A percentile compares a stretch with the other conserved stretches of the same genome.
Evolutionary conservation across 306 rosid genomes (phyloP).

Genomic region (Quercus parvula): DNA sequence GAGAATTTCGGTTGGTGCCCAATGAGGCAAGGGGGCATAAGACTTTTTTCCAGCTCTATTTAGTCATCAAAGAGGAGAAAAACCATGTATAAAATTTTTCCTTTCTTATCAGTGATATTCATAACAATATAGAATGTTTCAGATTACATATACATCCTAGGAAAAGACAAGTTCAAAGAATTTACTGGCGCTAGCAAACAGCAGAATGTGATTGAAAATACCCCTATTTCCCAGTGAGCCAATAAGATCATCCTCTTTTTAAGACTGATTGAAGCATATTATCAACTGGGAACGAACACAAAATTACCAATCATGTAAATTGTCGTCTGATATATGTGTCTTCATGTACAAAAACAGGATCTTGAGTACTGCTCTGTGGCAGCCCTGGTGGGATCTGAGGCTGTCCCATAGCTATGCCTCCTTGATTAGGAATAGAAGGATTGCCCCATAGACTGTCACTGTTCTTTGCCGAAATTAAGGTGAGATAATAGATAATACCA

Average conservation of each 20-base stretch:
- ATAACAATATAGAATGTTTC: neutral
- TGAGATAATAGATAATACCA: too few species aligned
- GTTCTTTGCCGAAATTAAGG: too few species aligned
- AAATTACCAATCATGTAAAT: constrained; percentile 47
- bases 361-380: too few species aligned
- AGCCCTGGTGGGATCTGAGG: too few species aligned
- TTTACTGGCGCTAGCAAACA: neutral
- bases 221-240: neutral
- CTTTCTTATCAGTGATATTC: neutral
- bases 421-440: too few species aligned
- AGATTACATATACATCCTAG: neutral
- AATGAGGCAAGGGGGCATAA: too few species aligned
- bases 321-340: constrained; percentile 85
- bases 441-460: too few species aligned
- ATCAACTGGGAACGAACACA: neutral
- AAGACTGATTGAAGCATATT: neutral
- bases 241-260: neutral
- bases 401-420: too few species aligned
- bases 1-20: neutral
- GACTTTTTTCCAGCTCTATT: neutral
- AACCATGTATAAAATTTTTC: neutral
- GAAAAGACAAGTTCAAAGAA: neutral
- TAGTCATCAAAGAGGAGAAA: neutral
- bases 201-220: neutral
- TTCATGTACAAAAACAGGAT: too few species aligned